A percentile compares a stretch with the other conserved stretches of the same genome.
Evolutionary conservation across 495 filamentous ascomycete species (phyloP).

Genomic region (Hypomontagnella submonticulosa): DNA sequence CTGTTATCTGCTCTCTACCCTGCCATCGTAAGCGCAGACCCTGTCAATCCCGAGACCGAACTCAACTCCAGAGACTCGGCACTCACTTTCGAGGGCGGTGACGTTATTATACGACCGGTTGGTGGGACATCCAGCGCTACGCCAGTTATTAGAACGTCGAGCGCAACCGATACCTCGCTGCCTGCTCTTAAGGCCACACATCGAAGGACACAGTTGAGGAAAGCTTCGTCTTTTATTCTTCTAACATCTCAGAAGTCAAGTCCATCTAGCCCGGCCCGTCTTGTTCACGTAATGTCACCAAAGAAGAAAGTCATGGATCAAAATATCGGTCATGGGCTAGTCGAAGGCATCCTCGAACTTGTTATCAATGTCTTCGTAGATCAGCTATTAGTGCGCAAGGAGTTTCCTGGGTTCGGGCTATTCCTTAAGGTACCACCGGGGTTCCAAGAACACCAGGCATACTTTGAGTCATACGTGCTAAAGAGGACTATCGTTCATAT

Average conservation of each 20-base stretch:
- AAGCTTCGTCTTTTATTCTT: constrained; percentile 90
- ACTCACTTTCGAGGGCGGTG: constrained; percentile 85
- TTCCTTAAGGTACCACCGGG: constrained; percentile 92
- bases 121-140: constrained; percentile 65
- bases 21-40: constrained; percentile 83
- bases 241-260: constrained; percentile 75
- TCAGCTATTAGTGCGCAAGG: constrained; percentile 82
- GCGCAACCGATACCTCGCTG: constrained; percentile 54
- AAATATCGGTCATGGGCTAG: constrained; percentile 71
- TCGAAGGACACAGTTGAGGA: constrained; percentile 68
- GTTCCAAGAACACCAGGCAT: constrained; percentile 91
- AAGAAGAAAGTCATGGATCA: constrained; percentile 62
- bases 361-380: constrained; percentile 82
- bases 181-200: constrained; percentile 49
- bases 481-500: constrained; percentile 77
- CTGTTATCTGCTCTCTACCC: constrained; percentile 84
- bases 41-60: constrained; percentile 83
- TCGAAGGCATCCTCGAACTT: constrained; percentile 79
- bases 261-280: constrained; percentile 67
- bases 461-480: constrained; percentile 91
- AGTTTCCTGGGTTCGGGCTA: constrained; percentile 89
- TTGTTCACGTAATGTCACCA: constrained; percentile 70
- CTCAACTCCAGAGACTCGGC: constrained; percentile 79
- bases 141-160: constrained; percentile 78
- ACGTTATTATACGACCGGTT: constrained; percentile 81